These are phyloP conservation scores for Fusarium sambucinum DNA, from an alignment of 2,329 filamentous ascomycete species.

Conservation along the genomic window DNA sequence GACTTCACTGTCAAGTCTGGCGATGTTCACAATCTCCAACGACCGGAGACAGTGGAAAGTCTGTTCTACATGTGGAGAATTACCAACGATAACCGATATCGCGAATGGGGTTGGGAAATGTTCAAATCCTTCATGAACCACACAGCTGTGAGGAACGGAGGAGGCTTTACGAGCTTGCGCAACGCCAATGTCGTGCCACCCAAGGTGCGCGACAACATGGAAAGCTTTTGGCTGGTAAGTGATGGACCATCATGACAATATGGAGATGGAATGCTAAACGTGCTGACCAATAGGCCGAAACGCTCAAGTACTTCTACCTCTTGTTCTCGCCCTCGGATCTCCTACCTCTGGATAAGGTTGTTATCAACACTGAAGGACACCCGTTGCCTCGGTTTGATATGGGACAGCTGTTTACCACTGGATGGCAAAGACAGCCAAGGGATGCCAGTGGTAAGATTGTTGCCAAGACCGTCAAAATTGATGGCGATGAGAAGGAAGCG, in stretches of 20 bases:
- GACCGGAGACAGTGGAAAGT: constrained; percentile 96
- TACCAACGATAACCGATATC: constrained; percentile 87
- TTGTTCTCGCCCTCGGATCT: constrained; percentile 88
- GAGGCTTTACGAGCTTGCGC: constrained; percentile 84
- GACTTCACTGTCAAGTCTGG: constrained; percentile 84
- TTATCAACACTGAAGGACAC: constrained; percentile 97
- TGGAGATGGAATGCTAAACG: constrained; percentile 31
- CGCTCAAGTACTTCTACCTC: constrained; percentile 96
- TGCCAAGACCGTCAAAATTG: constrained; percentile 22
- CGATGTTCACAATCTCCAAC: constrained; percentile 93
- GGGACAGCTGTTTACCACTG: constrained; percentile 80
- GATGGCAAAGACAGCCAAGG: constrained; percentile 80
- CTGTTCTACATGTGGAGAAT: constrained; percentile 99
- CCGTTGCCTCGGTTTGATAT: constrained; percentile 89
- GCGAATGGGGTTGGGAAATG: constrained; percentile 99
- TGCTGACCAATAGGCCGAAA: constrained; percentile 77
- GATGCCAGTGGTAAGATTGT: constrained; percentile 59
- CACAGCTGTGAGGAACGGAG: constrained; percentile 80
- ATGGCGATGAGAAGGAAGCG: constrained; percentile 26
- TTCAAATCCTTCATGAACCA: constrained; percentile 91
- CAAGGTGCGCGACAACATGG: constrained; percentile 87
- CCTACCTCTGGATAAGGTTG: constrained; percentile 85
- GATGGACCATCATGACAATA: background rate
- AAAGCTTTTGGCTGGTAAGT: constrained; percentile 96
- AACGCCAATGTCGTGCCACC: constrained; percentile 81